Conservation (phyloP, 1,139 yeast genomes). For the Nakaseomyces bracarensis region DNA sequence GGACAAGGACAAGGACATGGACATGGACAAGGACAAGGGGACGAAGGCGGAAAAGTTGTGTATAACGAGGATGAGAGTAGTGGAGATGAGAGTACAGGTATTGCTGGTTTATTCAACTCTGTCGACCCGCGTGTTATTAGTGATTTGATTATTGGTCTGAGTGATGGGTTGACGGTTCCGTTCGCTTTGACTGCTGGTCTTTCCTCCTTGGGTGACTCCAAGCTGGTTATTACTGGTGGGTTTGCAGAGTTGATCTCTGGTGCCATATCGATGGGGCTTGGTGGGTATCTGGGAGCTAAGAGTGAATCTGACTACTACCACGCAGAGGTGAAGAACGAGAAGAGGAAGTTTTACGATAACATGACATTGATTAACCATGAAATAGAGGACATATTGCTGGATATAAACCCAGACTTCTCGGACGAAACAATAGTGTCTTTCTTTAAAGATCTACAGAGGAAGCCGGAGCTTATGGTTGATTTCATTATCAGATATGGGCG, state of each 20-base stretch:
- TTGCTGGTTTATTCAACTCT: slow-evolving; percentile 25
- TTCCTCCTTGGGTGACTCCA: slow-evolving; percentile 66
- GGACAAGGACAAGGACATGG: not conserved
- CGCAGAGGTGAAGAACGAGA: slow-evolving; percentile 64
- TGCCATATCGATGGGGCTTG: slow-evolving; percentile 79
- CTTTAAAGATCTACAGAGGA: slow-evolving; percentile 58
- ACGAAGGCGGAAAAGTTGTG: not conserved
- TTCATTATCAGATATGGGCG: slow-evolving; percentile 69
- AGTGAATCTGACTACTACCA: slow-evolving; percentile 67
- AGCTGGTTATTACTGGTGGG: slow-evolving; percentile 74
- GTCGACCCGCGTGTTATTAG: slow-evolving; percentile 69
- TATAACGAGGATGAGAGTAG: not conserved
- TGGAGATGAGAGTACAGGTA: not conserved
- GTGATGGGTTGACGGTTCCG: slow-evolving; percentile 78
- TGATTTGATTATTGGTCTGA: slow-evolving; percentile 68
- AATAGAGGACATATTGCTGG: slow-evolving; percentile 62
- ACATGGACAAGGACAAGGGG: not conserved
- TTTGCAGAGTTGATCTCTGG: slow-evolving; percentile 79
- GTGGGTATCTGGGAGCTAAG: slow-evolving; percentile 74
- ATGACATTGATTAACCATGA: slow-evolving; percentile 52
- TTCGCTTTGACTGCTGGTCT: slow-evolving; percentile 79
- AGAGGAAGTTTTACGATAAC: slow-evolving; percentile 56
- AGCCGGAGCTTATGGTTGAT: slow-evolving; percentile 63
- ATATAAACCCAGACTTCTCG: slow-evolving; percentile 46
- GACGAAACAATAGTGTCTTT: slow-evolving; percentile 59